phyloP scores from a whole-genome alignment of 2,329 filamentous ascomycete genomes.

The Aspergillus hortae region DNA sequence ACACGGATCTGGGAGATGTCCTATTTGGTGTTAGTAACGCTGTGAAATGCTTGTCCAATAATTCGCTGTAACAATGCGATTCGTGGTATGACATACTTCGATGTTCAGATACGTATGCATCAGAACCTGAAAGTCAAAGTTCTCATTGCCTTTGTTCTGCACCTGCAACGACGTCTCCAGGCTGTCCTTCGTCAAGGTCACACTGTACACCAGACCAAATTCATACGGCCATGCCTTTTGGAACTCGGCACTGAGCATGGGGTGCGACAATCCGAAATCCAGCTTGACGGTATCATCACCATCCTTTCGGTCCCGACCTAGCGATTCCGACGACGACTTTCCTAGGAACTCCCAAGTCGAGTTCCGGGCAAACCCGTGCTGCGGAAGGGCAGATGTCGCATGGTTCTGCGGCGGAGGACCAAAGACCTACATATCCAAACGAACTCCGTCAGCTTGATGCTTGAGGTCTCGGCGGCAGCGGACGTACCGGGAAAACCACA shows the following conservation, averaged over 20 bases:
- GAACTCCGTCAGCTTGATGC: constrained; percentile 10
- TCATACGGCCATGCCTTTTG: constrained; percentile 76
- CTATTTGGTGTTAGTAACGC: constrained; percentile 42
- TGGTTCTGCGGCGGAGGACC: constrained; percentile 74
- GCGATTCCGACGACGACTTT: constrained; percentile 72
- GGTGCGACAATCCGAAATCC: constrained; percentile 83
- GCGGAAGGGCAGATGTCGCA: constrained; percentile 74
- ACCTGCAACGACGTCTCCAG: constrained; percentile 81
- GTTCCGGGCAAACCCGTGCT: constrained; percentile 92
- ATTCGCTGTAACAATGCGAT: not conserved
- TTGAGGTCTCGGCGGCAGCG: not conserved
- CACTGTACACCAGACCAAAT: constrained; percentile 90
- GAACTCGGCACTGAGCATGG: constrained; percentile 65
- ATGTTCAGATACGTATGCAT: constrained; percentile 87
- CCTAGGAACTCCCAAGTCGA: constrained; percentile 86
- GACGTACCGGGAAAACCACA: constrained; percentile 81
- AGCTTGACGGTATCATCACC: constrained; percentile 76
- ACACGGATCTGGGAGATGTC: constrained; percentile 74
- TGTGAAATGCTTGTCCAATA: not conserved
- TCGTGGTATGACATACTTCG: constrained; percentile 55
- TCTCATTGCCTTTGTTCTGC: constrained; percentile 75
- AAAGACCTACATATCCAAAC: constrained; percentile 59
- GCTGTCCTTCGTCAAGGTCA: constrained; percentile 72
- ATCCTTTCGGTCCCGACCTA: constrained; percentile 39
- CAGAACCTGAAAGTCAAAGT: constrained; percentile 88